Evolutionary conservation across 192 early-diverging fungal species (phyloP), one percentile per base, ranked within the genome.

Genomic region (Diversispora eburnea): DNA sequence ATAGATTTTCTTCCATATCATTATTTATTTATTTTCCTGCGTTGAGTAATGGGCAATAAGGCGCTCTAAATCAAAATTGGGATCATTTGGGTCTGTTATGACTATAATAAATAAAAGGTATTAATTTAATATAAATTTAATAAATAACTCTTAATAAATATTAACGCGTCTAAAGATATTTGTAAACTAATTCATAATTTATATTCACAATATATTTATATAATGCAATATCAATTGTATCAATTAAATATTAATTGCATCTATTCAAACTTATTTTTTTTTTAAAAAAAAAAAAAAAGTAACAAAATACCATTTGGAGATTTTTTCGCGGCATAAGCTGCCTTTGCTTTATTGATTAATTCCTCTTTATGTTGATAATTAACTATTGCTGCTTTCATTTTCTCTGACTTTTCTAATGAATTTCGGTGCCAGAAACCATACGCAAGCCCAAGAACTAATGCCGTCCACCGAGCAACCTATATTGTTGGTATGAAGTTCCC

Each of bases 401-500:
- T 45, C 49, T 60, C 71, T 13, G 57, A 20, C 9, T 62, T 55
- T 20, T 20, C 58, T 43, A 73, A 41, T 45, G 71, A 63, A 25
- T n/a, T 54, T 12, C 13, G 15, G 45, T 62, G 71, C 19, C 33
- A 12, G 8, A 39, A 73, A 41, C 71, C 71, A 61, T 73, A 73
- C 4, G 42, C 15, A 49, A 73, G 20, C 13, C 71, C 71, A 22
- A 73, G n/a, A 15, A 25, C 25, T 19, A 73, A 42, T 49, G 71
- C 71, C 1, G 60, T 13, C 71, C 71, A 73, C 10, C 71, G 71
- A 46, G 71, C 71, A 47, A 73, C 54, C 71, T 73, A 45, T 58
- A 20, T 10, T 19, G 41, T 46, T 49, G 25, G 25, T 33, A 33
- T 33, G 25, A 33, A 33, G 25, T 33, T 33, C 25, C 25, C 2